These are phyloP conservation scores for Scedosporium dehoogii DNA, from an alignment of 2,329 filamentous ascomycete genomes.

Conservation along the genomic window DNA sequence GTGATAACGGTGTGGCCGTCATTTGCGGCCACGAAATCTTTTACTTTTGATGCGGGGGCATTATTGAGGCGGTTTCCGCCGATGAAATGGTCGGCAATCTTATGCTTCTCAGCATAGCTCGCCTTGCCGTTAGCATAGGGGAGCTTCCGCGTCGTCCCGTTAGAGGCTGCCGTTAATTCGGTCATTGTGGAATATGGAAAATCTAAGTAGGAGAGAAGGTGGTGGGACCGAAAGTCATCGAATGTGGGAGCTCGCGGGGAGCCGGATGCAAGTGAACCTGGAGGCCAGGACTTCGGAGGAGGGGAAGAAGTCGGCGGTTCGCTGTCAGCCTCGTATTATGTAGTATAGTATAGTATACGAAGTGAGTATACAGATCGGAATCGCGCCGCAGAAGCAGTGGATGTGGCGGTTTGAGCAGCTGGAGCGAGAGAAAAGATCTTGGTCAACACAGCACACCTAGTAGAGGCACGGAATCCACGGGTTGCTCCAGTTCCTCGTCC, in stretches of 20 bases:
- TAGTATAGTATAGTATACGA: background rate
- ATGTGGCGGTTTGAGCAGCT: background rate
- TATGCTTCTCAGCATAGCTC: conserved; percentile 71
- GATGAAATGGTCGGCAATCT: conserved; percentile 87
- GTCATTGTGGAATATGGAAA: conserved; percentile 32
- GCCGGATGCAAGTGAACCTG: background rate
- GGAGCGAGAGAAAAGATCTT: too few relatives aligned
- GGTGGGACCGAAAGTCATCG: background rate
- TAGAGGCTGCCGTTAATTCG: conserved; percentile 30
- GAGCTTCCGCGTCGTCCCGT: conserved; percentile 36
- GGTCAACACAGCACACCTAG: too few relatives aligned
- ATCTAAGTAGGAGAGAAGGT: conserved; percentile 13
- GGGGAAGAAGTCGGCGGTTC: conserved; percentile 19
- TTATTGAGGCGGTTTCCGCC: conserved; percentile 81
- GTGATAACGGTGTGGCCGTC: conserved; percentile 97
- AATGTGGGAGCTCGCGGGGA: conserved; percentile 11
- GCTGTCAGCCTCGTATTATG: background rate
- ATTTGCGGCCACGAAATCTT: conserved; percentile 86
- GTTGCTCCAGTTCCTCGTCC: too few relatives aligned
- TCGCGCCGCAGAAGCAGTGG: background rate
- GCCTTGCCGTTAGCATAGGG: conserved; percentile 46
- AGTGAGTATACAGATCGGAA: too few relatives aligned
- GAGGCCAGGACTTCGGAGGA: conserved; percentile 10
- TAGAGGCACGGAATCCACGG: too few relatives aligned
- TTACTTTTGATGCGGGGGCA: conserved; percentile 76